phyloP scores from a whole-genome alignment of 176 grass and related monocot genomes.

The Triticum dicoccoides region DNA sequence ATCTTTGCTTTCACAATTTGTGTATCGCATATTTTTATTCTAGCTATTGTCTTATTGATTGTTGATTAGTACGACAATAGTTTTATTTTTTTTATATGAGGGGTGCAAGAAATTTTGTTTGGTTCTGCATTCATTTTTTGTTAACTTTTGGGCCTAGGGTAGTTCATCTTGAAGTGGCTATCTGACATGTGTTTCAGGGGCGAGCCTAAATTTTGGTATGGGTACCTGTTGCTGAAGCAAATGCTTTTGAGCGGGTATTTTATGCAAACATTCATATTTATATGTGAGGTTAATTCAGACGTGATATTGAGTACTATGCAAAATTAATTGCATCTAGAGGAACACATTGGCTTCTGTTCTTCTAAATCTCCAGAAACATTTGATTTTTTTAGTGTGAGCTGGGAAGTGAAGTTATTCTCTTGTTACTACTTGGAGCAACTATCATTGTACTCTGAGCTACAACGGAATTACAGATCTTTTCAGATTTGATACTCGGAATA shows the following conservation, averaged over 20 bases:
- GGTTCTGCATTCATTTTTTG: no score
- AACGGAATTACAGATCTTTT: no score
- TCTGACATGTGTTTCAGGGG: slow-evolving; percentile 65
- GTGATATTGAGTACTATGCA: not conserved
- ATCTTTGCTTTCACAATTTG: no score
- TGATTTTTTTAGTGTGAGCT: not conserved
- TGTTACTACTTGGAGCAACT: not conserved
- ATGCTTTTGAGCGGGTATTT: slow-evolving; percentile 82
- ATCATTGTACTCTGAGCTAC: not conserved
- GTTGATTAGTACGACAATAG: no score
- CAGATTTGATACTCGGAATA: not conserved
- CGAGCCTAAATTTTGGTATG: slow-evolving; percentile 93
- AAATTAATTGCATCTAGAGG: not conserved
- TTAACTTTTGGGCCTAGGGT: not conserved
- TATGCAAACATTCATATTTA: not conserved
- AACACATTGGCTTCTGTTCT: not conserved
- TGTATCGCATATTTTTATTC: no score
- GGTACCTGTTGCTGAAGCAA: slow-evolving; percentile 71
- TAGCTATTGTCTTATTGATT: no score
- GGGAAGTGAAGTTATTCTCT: not conserved
- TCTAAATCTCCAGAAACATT: not conserved
- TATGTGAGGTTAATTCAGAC: not conserved
- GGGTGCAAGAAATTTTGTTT: no score
- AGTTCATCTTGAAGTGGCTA: slow-evolving; percentile 23
- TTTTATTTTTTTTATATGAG: no score